phyloP scores from a whole-genome alignment of 2,329 filamentous ascomycete species.

The Hypomyces rosellus region DNA sequence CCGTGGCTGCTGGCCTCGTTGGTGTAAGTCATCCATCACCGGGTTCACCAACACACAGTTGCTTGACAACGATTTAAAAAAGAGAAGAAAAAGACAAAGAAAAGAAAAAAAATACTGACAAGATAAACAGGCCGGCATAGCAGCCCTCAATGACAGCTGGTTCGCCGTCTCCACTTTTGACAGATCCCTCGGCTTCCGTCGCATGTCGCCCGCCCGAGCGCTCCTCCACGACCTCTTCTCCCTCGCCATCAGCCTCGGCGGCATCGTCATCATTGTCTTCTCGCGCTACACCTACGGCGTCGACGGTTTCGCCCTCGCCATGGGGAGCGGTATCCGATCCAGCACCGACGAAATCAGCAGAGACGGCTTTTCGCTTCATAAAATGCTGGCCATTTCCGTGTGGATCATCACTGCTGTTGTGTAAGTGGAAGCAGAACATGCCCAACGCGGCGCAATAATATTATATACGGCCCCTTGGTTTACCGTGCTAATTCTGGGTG shows the following conservation, averaged over 20 bases:
- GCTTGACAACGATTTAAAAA: neutral
- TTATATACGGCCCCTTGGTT: neutral
- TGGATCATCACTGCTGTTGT: conserved; percentile 9
- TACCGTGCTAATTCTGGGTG: neutral
- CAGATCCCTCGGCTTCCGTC: conserved; percentile 19
- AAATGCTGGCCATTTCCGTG: conserved; percentile 10
- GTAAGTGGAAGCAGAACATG: neutral
- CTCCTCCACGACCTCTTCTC: conserved; percentile 28
- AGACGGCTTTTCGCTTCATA: conserved; percentile 7
- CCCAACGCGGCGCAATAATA: neutral
- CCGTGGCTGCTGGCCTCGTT: conserved; percentile 24
- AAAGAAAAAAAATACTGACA: neutral
- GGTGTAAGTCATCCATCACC: conserved; percentile 24
- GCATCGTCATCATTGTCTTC: conserved; percentile 25
- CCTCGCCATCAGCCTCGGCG: conserved; percentile 27
- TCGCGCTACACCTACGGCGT: conserved; percentile 7
- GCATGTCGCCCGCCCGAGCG: conserved; percentile 22
- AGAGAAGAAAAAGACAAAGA: neutral
- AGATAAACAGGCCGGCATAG: conserved; percentile 21
- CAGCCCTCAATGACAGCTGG: conserved; percentile 34
- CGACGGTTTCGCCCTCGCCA: conserved; percentile 1
- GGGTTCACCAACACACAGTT: neutral
- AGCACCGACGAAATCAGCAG: conserved; percentile 6
- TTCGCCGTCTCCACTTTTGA: conserved; percentile 26
- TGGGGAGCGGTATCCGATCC: neutral